A percentile compares a stretch with the other conserved stretches of the same genome.
Conservation (phyloP, 768 basidiomycete species). For the Agaricus bisporus region DNA sequence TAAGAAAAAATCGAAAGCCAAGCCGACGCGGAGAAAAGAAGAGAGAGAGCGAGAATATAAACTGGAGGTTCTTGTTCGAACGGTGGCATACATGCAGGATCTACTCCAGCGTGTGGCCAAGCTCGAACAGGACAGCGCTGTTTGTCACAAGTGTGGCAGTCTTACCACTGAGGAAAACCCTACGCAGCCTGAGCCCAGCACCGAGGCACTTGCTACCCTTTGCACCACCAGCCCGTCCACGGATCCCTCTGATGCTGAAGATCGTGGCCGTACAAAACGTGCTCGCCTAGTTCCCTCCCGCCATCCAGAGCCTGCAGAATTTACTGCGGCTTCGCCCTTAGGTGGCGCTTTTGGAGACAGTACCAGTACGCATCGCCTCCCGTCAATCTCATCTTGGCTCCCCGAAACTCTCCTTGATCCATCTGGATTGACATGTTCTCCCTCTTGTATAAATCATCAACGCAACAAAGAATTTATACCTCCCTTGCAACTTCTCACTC, state of each 20-base stretch:
- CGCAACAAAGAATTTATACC: constrained; percentile 12
- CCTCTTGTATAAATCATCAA: neutral
- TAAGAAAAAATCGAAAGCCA: constrained; percentile 23
- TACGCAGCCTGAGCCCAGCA: neutral
- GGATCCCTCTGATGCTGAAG: neutral
- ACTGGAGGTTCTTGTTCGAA: constrained; percentile 81
- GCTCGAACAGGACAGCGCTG: constrained; percentile 27
- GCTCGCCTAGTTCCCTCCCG: neutral
- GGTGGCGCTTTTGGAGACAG: constrained; percentile 5
- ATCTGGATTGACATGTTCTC: constrained; percentile 14
- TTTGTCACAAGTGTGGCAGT: neutral
- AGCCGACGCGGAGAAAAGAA: constrained; percentile 38
- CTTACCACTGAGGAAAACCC: neutral
- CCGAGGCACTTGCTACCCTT: constrained; percentile 14
- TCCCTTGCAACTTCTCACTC: constrained; percentile 42
- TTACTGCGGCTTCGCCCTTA: constrained; percentile 12
- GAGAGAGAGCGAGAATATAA: constrained; percentile 86
- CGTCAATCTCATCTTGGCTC: constrained; percentile 68
- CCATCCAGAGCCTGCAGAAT: neutral
- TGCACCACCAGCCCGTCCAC: neutral
- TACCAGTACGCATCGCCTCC: constrained; percentile 35
- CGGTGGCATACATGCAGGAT: constrained; percentile 73
- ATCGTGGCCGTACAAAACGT: neutral
- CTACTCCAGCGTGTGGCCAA: constrained; percentile 48
- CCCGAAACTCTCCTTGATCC: constrained; percentile 32